Percentiles rank a stretch among this genome's conserved stretches.
These are phyloP conservation scores for Amanita molliuscula DNA, from an alignment of 768 basidiomycete species.

Conservation along the genomic window DNA sequence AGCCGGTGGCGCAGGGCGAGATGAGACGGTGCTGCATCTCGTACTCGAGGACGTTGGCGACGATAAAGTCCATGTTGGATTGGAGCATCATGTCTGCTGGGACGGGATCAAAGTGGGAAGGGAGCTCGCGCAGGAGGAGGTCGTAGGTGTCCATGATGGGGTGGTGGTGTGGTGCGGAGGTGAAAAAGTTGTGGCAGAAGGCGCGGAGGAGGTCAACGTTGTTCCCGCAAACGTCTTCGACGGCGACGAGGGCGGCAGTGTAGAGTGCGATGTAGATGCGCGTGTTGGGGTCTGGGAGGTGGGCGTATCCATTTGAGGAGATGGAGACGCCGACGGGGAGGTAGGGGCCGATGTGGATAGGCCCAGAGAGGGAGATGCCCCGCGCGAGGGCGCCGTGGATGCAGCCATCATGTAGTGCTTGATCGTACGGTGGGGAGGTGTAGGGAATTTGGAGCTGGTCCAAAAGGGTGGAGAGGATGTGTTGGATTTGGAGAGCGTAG, in stretches of 20 bases:
- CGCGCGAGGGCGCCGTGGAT: conserved; percentile 12
- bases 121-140: conserved; percentile 20
- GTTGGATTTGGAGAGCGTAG: neutral
- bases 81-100: conserved; percentile 24
- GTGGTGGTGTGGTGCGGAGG: conserved; percentile 17
- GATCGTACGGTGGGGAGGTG: neutral
- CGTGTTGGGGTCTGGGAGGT: conserved; percentile 18
- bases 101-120: conserved; percentile 17
- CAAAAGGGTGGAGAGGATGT: neutral
- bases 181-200: conserved; percentile 24
- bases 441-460: neutral
- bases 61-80: conserved; percentile 24
- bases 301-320: conserved; percentile 16
- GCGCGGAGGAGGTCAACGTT: conserved; percentile 16
- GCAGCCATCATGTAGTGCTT: conserved; percentile 11
- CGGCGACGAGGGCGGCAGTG: conserved; percentile 24
- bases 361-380: conserved; percentile 16
- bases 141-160: conserved; percentile 23
- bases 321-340: conserved; percentile 21
- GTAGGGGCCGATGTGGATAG: conserved; percentile 15
- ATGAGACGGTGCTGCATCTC: conserved; percentile 1
- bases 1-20: neutral
- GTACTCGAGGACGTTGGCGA: conserved; percentile 14
- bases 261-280: conserved; percentile 27
- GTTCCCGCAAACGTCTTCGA: conserved; percentile 25